Base-by-base conservation (phyloP, 2,329 filamentous ascomycete species). In the Fusarium buxicola region DNA sequence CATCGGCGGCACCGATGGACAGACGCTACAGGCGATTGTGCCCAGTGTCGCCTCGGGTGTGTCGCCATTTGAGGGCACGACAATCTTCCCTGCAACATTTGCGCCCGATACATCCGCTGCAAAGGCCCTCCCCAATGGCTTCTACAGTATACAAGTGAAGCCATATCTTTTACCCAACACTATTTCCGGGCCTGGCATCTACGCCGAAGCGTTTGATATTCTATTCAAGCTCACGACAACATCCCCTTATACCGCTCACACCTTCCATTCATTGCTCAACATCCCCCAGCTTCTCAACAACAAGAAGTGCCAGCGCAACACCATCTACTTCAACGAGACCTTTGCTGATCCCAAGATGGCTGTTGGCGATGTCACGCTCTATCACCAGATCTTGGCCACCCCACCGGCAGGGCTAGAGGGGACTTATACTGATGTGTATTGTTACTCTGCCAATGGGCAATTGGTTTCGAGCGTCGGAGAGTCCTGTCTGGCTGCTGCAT, bases 261-360 rank as follows among this genome's bases (percentile, higher is more conserved):
- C 57, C 1, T 60, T 60, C 2, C 57, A 60, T 5, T 59, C 55
- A 2, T 15, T 60, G 4, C 7, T 60, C 3, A 60, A 60, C 8
- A 48, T n/a, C 0, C 55, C 57, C 1, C 57, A 60, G 1, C 57
- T 60, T 10, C 16, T 60, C 5, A 60, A 54, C 13, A 60, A 31
- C 9, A 32, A 32, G 2, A 59, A 60, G 4, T 59, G 57, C 11
- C 57, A 60, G 11, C 47, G 55, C 3, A 59, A 60, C 2, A 59
- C 57, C 1, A 10, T 59, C 1, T 60, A 60, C 6, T 60, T 60
- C 7, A 60, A 59, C 5, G 57, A 58, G 5, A 31, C 57, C 0
- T 48, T 38, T 39, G 34, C 55, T 1, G 31, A 48, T 7, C 57
- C 55, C 0, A 47, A 21, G n/a, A 59, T 59, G 57, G 55, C 38